Evolutionary conservation across 805 yeast genomes (phyloP).

Genomic region (Teunomyces stri): DNA sequence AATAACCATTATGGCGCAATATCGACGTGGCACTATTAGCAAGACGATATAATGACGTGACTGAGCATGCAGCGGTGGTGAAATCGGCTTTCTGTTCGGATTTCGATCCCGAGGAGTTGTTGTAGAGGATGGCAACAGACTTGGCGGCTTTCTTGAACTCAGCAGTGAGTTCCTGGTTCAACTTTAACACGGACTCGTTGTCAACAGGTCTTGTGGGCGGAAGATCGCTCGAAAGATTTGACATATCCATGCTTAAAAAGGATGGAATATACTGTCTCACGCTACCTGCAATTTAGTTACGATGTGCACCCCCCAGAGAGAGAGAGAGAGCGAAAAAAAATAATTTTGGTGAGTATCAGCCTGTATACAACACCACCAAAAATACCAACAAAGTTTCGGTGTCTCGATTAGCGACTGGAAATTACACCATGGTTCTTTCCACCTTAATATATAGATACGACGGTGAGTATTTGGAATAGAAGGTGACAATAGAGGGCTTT

Average conservation of each 20-base stretch:
- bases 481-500: too few species aligned
- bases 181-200: slow-evolving; percentile 45
- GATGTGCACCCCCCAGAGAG: neutral
- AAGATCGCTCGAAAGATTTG: slow-evolving; percentile 54
- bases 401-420: neutral
- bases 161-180: slow-evolving; percentile 53
- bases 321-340: neutral
- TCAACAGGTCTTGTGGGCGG: slow-evolving; percentile 53
- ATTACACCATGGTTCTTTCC: slow-evolving; percentile 54
- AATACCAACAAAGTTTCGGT: neutral
- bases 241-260: slow-evolving; percentile 50
- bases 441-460: slow-evolving; percentile 65
- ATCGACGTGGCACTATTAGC: slow-evolving; percentile 52
- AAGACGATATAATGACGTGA: slow-evolving; percentile 54
- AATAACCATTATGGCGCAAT: slow-evolving; percentile 54
- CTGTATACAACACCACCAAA: neutral
- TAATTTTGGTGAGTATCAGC: neutral
- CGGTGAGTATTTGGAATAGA: slow-evolving; percentile 35
- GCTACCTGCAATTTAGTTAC: neutral
- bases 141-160: slow-evolving; percentile 72
- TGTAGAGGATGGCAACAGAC: slow-evolving; percentile 56
- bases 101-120: slow-evolving; percentile 23
- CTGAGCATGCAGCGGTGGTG: slow-evolving; percentile 42
- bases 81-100: slow-evolving; percentile 27
- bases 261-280: neutral